Evolutionary conservation across 169 alveolate species (phyloP).

Genomic region (Cryptosporidium xiaoi): DNA sequence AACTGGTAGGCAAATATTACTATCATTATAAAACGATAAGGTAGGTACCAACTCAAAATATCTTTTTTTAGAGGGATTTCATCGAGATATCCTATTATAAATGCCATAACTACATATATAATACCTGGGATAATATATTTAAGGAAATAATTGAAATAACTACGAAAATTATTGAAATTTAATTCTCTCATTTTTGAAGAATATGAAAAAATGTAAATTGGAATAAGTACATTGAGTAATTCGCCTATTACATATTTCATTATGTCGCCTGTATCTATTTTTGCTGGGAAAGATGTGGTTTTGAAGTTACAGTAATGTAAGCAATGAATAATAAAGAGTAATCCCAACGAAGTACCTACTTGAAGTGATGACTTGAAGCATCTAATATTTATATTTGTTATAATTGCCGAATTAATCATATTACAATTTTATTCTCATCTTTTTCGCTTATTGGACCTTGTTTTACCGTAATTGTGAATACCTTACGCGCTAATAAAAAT

Average conservation of each 20-base stretch:
- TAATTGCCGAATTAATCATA: background rate
- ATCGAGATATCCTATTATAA: constrained; percentile 12
- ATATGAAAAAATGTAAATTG: constrained; percentile 24
- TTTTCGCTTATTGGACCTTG: background rate
- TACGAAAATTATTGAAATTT: background rate
- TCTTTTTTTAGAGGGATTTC: background rate
- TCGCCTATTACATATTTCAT: constrained; percentile 6
- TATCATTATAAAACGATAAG: constrained; percentile 28
- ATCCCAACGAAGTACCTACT: constrained; percentile 17
- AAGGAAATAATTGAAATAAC: constrained; percentile 1
- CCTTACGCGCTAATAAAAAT: background rate
- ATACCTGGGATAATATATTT: constrained; percentile 48
- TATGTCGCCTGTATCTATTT: background rate
- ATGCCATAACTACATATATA: background rate
- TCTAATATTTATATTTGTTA: background rate
- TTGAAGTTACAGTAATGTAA: constrained; percentile 1
- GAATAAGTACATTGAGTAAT: constrained; percentile 28
- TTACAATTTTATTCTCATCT: background rate
- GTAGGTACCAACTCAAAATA: constrained; percentile 16
- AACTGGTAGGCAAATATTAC: constrained; percentile 13
- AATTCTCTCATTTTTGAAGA: constrained; percentile 7
- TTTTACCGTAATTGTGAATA: background rate
- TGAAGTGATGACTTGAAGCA: constrained; percentile 2
- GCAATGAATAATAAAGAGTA: constrained; percentile 21
- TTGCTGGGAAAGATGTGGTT: constrained; percentile 10